phyloP scores from a whole-genome alignment of 225 moss, liverwort and hornwort genomes.

The Antitrichia curtipendula region DNA sequence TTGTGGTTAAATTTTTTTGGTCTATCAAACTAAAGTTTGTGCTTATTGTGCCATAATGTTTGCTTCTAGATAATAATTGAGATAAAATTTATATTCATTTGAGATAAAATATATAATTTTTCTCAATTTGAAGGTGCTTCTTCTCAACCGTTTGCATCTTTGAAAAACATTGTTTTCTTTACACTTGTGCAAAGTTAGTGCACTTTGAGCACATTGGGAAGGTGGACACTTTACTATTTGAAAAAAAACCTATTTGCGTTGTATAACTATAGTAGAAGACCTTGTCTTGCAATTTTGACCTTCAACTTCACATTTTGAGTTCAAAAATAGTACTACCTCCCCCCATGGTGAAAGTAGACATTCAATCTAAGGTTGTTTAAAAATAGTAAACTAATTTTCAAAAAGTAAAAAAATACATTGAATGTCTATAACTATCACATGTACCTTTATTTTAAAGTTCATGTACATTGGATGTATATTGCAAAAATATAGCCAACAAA shows the following conservation, averaged over 20 bases:
- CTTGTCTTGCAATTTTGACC: neutral
- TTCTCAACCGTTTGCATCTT: too few relatives aligned
- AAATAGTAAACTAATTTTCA: neutral
- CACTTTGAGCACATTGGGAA: too few relatives aligned
- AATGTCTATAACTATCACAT: neutral
- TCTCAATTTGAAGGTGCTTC: too few relatives aligned
- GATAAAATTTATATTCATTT: too few relatives aligned
- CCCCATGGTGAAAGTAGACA: neutral
- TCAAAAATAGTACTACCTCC: accelerated
- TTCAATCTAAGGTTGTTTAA: neutral
- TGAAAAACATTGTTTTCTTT: too few relatives aligned
- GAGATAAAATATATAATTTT: too few relatives aligned
- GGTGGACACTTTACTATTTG: too few relatives aligned
- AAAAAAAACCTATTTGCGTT: neutral
- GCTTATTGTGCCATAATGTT: too few relatives aligned
- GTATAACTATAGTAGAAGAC: neutral
- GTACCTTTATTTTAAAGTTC: neutral
- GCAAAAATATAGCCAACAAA: neutral
- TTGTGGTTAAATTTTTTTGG: too few relatives aligned
- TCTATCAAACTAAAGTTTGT: too few relatives aligned
- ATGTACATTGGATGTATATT: accelerated
- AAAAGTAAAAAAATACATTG: neutral
- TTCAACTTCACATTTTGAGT: too few relatives aligned
- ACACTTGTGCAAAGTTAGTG: too few relatives aligned
- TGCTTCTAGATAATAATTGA: accelerated